Conservation (phyloP, 192 early-diverging fungal species). For the Podila clonocystis region DNA sequence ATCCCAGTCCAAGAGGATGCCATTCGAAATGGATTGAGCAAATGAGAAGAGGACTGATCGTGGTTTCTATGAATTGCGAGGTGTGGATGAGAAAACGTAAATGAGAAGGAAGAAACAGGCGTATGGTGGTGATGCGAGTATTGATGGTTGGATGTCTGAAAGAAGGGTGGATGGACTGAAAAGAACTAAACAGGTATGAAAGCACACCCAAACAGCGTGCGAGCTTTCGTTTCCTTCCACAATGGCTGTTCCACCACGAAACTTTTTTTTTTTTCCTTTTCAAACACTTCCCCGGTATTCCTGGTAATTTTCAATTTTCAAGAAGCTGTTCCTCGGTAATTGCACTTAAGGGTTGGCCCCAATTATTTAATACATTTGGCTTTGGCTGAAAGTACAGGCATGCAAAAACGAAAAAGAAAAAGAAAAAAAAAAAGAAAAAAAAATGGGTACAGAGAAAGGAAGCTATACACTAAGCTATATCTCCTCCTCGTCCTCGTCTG, state of each 20-base stretch:
- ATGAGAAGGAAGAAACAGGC: background rate
- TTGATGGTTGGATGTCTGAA: background rate
- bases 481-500: slow-evolving; percentile 3
- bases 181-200: too few species aligned
- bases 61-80: background rate
- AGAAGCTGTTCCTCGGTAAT: background rate
- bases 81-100: background rate
- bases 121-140: background rate
- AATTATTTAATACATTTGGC: background rate
- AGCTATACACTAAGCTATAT: background rate
- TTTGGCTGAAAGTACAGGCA: background rate
- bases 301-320: background rate
- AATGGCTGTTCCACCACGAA: too few species aligned
- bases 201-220: too few species aligned
- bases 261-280: too few species aligned
- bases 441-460: background rate
- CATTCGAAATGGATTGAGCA: slow-evolving; percentile 4
- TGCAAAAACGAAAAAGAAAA: background rate
- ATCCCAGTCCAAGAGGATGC: slow-evolving; percentile 13
- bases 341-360: background rate
- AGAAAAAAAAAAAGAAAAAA: background rate
- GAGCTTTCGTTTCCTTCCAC: too few species aligned
- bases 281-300: too few species aligned
- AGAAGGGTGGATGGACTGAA: background rate
- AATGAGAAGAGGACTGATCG: background rate